Percentiles rank a stretch among this genome's conserved stretches.
Conservation (phyloP, 495 filamentous ascomycete genomes). For the Neurospora intermedia region DNA sequence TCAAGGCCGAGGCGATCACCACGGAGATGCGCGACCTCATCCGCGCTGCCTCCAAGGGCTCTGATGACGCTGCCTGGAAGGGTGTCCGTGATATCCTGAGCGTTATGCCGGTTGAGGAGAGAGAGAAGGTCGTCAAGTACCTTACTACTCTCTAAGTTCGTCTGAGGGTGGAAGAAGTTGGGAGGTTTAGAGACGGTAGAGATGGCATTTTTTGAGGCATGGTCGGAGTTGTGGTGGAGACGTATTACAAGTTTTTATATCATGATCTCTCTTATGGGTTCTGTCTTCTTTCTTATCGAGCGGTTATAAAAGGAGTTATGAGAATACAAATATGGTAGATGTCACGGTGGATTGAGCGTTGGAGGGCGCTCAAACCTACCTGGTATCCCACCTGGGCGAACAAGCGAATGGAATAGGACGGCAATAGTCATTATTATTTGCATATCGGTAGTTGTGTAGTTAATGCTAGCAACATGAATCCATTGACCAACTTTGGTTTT, state of each 20-base stretch:
- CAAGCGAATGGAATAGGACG: neutral
- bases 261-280: neutral
- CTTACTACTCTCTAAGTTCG: slow-evolving; percentile 21
- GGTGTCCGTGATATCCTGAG: slow-evolving; percentile 76
- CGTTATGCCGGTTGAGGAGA: slow-evolving; percentile 77
- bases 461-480: neutral
- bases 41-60: slow-evolving; percentile 27
- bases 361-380: neutral
- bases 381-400: neutral
- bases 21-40: slow-evolving; percentile 70
- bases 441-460: neutral
- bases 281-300: neutral
- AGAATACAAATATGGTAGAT: neutral
- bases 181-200: too few species aligned
- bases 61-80: slow-evolving; percentile 67
- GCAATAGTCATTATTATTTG: neutral
- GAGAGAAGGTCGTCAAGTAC: slow-evolving; percentile 73
- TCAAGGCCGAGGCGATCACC: slow-evolving; percentile 68
- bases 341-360: neutral
- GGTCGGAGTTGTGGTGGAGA: neutral
- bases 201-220: too few species aligned
- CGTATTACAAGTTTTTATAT: neutral
- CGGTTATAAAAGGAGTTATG: neutral
- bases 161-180: neutral
- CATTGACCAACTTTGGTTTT: neutral